phyloP scores from a whole-genome alignment of 2,329 filamentous ascomycete genomes.

The Sphaerulina musiva region DNA sequence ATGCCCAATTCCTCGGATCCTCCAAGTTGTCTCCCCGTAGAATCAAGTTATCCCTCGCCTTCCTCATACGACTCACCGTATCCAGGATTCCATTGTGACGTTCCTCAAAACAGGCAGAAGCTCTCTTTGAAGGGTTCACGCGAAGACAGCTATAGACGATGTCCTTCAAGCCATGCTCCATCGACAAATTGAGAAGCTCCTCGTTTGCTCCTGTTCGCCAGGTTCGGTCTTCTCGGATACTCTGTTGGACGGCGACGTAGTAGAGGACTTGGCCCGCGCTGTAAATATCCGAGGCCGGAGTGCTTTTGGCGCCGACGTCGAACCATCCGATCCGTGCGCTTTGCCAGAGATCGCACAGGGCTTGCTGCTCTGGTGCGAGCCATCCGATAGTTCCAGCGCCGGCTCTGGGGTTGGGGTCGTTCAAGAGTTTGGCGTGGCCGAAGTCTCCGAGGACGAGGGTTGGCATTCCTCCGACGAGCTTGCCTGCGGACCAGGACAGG shows the following conservation, averaged over 20 bases:
- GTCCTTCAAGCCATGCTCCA: not conserved
- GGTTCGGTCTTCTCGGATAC: not conserved
- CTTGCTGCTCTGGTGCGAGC: constrained; percentile 10
- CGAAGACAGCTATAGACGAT: not conserved
- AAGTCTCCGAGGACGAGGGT: constrained; percentile 21
- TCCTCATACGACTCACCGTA: not conserved
- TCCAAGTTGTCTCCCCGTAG: not conserved
- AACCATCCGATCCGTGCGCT: not conserved
- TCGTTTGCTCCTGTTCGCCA: constrained; percentile 1
- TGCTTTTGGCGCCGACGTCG: not conserved
- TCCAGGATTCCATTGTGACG: not conserved
- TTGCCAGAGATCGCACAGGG: not conserved
- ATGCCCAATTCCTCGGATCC: not conserved
- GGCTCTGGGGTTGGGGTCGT: not conserved
- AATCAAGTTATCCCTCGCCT: not conserved
- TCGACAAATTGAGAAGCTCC: not conserved
- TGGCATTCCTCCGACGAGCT: constrained; percentile 10
- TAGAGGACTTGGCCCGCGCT: constrained; percentile 13
- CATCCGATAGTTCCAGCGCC: constrained; percentile 5
- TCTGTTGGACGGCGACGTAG: not conserved
- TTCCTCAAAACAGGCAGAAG: not conserved
- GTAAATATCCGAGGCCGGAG: constrained; percentile 10
- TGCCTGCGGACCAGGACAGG: constrained; percentile 11
- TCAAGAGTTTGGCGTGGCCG: constrained; percentile 5
- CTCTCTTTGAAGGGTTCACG: not conserved